A percentile compares a stretch with the other conserved stretches of the same genome.
phyloP scores from a whole-genome alignment of 2,329 filamentous ascomycete genomes.

The Daldinia eschscholtzii region DNA sequence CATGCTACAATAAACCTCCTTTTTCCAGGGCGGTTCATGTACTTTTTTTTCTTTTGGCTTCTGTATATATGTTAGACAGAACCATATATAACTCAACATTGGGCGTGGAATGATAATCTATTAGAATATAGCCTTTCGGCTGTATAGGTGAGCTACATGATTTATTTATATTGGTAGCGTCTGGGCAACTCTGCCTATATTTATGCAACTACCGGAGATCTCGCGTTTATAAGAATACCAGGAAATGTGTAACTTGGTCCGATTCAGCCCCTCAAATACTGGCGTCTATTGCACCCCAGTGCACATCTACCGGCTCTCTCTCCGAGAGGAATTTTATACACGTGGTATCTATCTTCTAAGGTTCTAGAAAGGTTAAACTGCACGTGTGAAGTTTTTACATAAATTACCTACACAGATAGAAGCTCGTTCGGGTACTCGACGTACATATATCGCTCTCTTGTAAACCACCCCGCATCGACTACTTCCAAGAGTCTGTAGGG shows the following conservation, averaged over 20 bases:
- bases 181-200: slow-evolving; percentile 1
- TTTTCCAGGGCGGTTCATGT: neutral
- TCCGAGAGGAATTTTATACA: neutral
- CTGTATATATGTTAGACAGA: neutral
- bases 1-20: neutral
- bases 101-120: neutral
- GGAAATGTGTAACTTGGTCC: neutral
- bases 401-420: neutral
- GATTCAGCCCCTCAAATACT: neutral
- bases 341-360: neutral
- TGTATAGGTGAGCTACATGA: neutral
- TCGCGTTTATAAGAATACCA: slow-evolving; percentile 2
- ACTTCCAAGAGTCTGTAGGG: neutral
- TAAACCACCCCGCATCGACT: neutral
- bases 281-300: neutral
- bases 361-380: neutral
- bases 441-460: neutral
- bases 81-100: neutral
- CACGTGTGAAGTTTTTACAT: neutral
- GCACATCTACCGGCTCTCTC: neutral
- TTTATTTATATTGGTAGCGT: neutral
- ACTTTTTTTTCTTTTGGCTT: neutral
- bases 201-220: neutral
- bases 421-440: neutral
- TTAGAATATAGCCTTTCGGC: slow-evolving; percentile 1